Base-by-base conservation (phyloP, 495 filamentous ascomycete species). In the Xylaria acuta region DNA sequence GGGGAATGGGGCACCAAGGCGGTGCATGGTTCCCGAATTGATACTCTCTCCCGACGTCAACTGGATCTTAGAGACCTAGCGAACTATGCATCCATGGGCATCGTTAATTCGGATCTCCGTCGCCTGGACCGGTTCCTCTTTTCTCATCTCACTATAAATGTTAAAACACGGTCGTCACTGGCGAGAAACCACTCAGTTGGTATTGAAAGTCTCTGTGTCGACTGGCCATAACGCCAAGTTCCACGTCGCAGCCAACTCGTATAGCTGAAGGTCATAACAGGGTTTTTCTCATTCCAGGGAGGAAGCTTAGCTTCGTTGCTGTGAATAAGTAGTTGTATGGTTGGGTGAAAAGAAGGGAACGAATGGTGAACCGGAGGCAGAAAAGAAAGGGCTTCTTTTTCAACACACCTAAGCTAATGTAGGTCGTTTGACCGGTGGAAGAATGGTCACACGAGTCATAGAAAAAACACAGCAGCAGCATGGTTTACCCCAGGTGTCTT, bases 341-440 rank as follows among this genome's bases (percentile, higher is more conserved):
- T 30, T 38, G 34, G 51, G 54, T 18, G 54, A 18, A 22, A 22
- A 38, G 20, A 60, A 60, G 34, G 32, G 34, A 60, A 38, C 5
- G 56, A 38, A 4, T 22, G 18, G 7, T 36, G 56, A 34, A 36
- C 7, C 2, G 6, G 30, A 22, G 5, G 18, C 16, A 8, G 56
- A 7, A 60, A 54, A 14, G 56, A n/a, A 34, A 60, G 56, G 5
- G 56, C 18, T 8, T 22, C 32, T 12, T 60, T 20, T 60, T 40
- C 20, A 60, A 36, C 20, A 60, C 32, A 60, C 32, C 18, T 56
- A 5, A 60, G 32, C 56, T 18, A 7, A 36, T 36, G 34, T 32
- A 67, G 49, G 49, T 67, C 65, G 49, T 36, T 56, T 56, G 47
- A 67, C 65, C 22, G 47, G 65, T 67, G 49, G 65, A 56, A 56